A percentile compares a stretch with the other conserved stretches of the same genome.
These are phyloP conservation scores for Neurospora hispaniola DNA, from an alignment of 495 filamentous ascomycete species.

Conservation along the genomic window DNA sequence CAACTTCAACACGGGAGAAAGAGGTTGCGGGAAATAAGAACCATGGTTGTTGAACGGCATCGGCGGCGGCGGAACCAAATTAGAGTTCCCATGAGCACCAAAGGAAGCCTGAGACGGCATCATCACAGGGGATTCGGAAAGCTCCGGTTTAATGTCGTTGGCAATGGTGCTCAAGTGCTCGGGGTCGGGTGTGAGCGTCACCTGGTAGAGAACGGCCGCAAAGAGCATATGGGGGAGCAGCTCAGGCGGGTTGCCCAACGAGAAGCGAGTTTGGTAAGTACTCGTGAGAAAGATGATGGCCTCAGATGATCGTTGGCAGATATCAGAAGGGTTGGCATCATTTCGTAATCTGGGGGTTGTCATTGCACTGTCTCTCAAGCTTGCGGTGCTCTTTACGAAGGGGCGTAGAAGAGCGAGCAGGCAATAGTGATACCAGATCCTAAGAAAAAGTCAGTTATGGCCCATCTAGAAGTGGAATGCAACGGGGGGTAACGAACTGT, in stretches of 20 bases:
- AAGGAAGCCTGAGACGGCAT: not conserved
- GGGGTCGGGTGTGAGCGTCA: slow-evolving; percentile 5
- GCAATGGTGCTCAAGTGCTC: not conserved
- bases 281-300: slow-evolving; percentile 18
- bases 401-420: slow-evolving; percentile 17
- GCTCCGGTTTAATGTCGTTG: not conserved
- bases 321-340: slow-evolving; percentile 1
- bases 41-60: not conserved
- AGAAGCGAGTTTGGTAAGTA: slow-evolving; percentile 17
- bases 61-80: not conserved
- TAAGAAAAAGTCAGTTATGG: slow-evolving; percentile 2
- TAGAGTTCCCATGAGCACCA: not conserved
- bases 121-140: slow-evolving; percentile 1
- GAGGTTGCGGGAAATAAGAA: not conserved
- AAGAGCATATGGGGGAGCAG: slow-evolving; percentile 18
- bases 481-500: slow-evolving; percentile 3
- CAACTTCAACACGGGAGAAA: slow-evolving; percentile 7
- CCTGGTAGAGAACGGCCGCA: slow-evolving; percentile 14
- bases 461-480: not conserved
- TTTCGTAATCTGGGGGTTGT: slow-evolving; percentile 5
- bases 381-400: slow-evolving; percentile 10
- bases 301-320: slow-evolving; percentile 17
- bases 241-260: slow-evolving; percentile 7
- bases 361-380: slow-evolving; percentile 7
- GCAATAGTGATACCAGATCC: slow-evolving; percentile 22